A percentile compares a stretch with the other conserved stretches of the same genome.
phyloP scores from a whole-genome alignment of 768 basidiomycete genomes.

The Obba rivulosa region DNA sequence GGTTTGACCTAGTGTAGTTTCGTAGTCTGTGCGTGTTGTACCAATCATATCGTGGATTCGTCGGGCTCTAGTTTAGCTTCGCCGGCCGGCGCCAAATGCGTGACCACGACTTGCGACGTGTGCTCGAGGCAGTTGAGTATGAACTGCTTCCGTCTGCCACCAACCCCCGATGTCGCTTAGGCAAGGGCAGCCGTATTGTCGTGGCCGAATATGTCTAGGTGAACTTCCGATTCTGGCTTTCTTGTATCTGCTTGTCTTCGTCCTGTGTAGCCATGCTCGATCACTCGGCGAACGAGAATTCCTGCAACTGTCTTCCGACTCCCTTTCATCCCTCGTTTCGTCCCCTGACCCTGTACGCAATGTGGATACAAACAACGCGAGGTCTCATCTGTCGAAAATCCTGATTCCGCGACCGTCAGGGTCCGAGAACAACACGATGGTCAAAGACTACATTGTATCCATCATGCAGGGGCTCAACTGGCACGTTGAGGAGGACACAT shows the following conservation, averaged over 20 bases:
- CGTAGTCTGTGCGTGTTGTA: neutral
- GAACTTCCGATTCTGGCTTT: too few species aligned
- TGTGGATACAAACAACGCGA: constrained; percentile 58
- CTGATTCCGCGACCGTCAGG: constrained; percentile 81
- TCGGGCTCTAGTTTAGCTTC: too few species aligned
- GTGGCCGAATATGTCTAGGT: too few species aligned
- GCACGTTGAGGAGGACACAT: constrained; percentile 84
- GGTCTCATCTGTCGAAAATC: constrained; percentile 75
- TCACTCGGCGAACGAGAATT: constrained; percentile 34
- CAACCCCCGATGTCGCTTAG: too few species aligned
- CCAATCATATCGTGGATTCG: too few species aligned
- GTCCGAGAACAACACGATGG: constrained; percentile 73
- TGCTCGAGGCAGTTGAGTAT: too few species aligned
- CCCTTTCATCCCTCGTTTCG: constrained; percentile 46
- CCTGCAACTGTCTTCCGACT: constrained; percentile 39
- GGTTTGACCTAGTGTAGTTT: constrained; percentile 8
- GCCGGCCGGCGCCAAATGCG: too few species aligned
- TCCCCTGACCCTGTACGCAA: constrained; percentile 62
- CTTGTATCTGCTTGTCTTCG: too few species aligned
- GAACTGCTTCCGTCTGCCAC: too few species aligned
- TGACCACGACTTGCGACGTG: too few species aligned
- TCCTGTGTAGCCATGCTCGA: constrained; percentile 19
- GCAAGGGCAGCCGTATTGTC: too few species aligned
- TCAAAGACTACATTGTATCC: constrained; percentile 75
- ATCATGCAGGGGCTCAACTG: constrained; percentile 71